Evolutionary conservation across 202 grass and related monocot species (phyloP).

Genomic region (Alloteropsis angusta): DNA sequence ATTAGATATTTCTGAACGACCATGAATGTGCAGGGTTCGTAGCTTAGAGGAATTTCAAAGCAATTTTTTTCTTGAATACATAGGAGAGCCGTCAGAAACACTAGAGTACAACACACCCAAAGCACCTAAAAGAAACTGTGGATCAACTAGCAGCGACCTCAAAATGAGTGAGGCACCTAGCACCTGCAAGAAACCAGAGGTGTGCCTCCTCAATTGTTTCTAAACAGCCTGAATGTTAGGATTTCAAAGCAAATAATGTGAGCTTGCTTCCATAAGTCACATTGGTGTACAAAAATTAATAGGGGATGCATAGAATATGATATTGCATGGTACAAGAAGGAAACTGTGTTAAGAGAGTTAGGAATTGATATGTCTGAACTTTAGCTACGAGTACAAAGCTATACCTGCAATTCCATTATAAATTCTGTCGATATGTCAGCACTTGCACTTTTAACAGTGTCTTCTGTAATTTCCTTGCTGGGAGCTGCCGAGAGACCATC

Average conservation of each 20-base stretch:
- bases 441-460: conserved; percentile 24
- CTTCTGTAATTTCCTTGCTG: conserved; percentile 31
- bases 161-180: no score
- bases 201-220: no score
- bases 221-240: no score
- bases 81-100: no score
- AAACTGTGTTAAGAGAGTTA: conserved; percentile 1
- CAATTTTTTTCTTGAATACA: background rate
- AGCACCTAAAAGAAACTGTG: no score
- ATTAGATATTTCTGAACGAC: background rate
- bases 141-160: no score
- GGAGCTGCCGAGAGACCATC: conserved; percentile 19
- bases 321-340: conserved; percentile 6
- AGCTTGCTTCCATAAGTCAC: background rate
- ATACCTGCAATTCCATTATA: conserved; percentile 81
- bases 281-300: background rate
- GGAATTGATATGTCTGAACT: background rate
- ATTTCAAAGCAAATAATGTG: background rate
- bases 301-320: background rate
- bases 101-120: no score
- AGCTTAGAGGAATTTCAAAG: conserved; percentile 1
- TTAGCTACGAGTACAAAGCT: conserved; percentile 3
- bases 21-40: background rate
- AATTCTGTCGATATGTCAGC: conserved; percentile 49
- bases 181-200: no score